Evolutionary conservation across 1,284 basidiomycete genomes (phyloP).

Genomic region (Athelia sp.): DNA sequence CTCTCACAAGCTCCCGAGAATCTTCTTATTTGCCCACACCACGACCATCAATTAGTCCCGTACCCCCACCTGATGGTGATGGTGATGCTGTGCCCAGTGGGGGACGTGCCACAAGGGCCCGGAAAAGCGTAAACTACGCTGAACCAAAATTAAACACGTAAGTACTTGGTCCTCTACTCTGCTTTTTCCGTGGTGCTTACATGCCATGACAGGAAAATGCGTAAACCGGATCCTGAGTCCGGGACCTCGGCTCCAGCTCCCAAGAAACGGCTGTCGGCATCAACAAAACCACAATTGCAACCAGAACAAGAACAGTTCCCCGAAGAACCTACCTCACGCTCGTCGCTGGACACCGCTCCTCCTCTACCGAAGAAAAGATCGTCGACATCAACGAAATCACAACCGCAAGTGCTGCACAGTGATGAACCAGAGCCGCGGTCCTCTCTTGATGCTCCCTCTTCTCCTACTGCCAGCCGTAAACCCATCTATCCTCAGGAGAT

Average conservation of each 20-base stretch:
- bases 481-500: neutral
- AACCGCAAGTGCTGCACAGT: constrained; percentile 6
- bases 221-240: constrained; percentile 67
- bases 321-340: constrained; percentile 18
- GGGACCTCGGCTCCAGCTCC: constrained; percentile 23
- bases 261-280: constrained; percentile 25
- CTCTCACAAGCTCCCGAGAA: neutral
- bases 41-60: constrained; percentile 44
- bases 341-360: neutral
- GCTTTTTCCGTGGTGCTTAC: constrained; percentile 3
- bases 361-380: neutral
- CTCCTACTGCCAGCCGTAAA: neutral
- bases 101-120: constrained; percentile 58
- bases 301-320: neutral
- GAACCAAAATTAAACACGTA: constrained; percentile 89
- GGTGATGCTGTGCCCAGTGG: constrained; percentile 28
- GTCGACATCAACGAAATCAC: neutral
- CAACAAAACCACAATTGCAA: constrained; percentile 5
- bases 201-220: constrained; percentile 69
- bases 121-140: constrained; percentile 84
- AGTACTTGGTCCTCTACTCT: constrained; percentile 24
- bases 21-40: constrained; percentile 35
- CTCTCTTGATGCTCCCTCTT: constrained; percentile 12
- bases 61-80: constrained; percentile 29
- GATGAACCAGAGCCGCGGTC: constrained; percentile 23